Percentiles rank a stretch among this genome's conserved stretches.
phyloP scores from a whole-genome alignment of 2,329 filamentous ascomycete genomes.

The Pseudogymnoascus sp. region DNA sequence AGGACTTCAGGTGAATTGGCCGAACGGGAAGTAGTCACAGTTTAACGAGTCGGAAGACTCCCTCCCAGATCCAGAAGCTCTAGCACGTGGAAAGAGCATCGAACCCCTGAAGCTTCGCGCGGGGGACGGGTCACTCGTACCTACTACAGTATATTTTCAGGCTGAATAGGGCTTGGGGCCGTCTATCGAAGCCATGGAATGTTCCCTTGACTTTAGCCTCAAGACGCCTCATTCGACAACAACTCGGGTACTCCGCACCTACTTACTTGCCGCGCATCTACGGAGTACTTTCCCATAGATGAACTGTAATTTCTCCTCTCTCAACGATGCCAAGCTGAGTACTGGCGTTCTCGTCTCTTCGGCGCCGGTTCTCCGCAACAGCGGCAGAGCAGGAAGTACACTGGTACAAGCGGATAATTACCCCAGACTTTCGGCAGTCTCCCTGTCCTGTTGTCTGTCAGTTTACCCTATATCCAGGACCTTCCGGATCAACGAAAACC shows the following conservation, averaged over 20 bases:
- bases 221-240: background rate
- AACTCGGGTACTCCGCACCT: background rate
- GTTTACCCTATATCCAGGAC: background rate
- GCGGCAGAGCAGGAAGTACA: background rate
- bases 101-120: background rate
- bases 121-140: background rate
- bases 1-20: background rate
- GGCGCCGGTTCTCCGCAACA: background rate
- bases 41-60: background rate
- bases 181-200: slow-evolving; percentile 6
- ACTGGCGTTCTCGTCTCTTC: background rate
- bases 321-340: background rate
- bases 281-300: background rate
- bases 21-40: background rate
- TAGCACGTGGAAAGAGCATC: background rate
- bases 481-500: slow-evolving; percentile 3
- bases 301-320: background rate
- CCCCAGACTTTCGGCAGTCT: background rate
- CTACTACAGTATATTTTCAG: slow-evolving; percentile 5
- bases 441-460: background rate
- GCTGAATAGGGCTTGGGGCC: background rate
- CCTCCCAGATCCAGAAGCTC: background rate
- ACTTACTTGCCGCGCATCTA: background rate
- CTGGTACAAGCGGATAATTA: slow-evolving; percentile 1
- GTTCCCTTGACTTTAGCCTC: slow-evolving; percentile 3